Evolutionary conservation across 352 stramenopile genomes (phyloP).

Genomic region (Phytophthora macrochlamydospora): DNA sequence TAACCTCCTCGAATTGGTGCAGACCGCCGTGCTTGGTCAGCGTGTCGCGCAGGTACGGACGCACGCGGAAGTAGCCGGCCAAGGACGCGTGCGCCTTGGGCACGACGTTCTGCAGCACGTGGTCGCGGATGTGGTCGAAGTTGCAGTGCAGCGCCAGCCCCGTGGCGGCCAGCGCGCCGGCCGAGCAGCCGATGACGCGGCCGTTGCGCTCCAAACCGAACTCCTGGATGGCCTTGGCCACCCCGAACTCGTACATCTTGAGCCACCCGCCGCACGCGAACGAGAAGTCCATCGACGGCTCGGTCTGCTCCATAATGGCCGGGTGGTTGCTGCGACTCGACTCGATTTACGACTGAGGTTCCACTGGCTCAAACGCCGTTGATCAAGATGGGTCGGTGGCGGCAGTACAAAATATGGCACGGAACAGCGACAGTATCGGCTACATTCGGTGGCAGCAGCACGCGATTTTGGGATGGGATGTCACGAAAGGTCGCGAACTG

Average conservation of each 20-base stretch:
- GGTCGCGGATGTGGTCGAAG: slow-evolving; percentile 74
- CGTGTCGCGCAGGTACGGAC: slow-evolving; percentile 66
- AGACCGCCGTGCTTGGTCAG: slow-evolving; percentile 43
- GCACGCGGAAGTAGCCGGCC: slow-evolving; percentile 66
- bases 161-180: slow-evolving; percentile 62
- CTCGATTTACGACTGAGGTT: too few species aligned
- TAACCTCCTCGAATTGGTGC: slow-evolving; percentile 57
- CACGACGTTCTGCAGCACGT: slow-evolving; percentile 60
- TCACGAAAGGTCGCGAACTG: slow-evolving; percentile 12
- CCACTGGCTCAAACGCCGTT: not conserved
- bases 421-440: not conserved
- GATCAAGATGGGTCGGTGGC: not conserved
- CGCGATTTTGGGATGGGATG: slow-evolving; percentile 1
- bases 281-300: slow-evolving; percentile 41
- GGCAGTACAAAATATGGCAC: slow-evolving; percentile 6
- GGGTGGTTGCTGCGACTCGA: not conserved
- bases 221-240: slow-evolving; percentile 77
- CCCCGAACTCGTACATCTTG: slow-evolving; percentile 83
- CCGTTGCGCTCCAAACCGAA: slow-evolving; percentile 50
- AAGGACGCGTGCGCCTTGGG: slow-evolving; percentile 57
- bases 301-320: not conserved
- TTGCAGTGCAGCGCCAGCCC: slow-evolving; percentile 65
- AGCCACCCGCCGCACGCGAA: slow-evolving; percentile 83
- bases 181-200: slow-evolving; percentile 68
- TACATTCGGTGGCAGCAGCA: slow-evolving; percentile 11